Conservation (phyloP, 805 yeast species). For the Tetrapisispora fleetii region DNA sequence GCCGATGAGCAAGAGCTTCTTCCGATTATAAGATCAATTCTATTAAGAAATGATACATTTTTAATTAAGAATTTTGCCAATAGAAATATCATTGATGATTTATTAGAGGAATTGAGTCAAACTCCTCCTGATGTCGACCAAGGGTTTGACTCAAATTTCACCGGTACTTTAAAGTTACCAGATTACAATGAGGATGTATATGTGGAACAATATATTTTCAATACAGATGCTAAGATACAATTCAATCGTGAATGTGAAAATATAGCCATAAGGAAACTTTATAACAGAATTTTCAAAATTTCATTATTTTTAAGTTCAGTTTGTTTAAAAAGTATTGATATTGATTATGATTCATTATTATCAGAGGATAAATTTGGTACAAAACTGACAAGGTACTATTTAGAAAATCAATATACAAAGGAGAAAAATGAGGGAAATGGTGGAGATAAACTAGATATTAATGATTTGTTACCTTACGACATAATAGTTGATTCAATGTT, state of each 20-base stretch:
- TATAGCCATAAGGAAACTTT: slow-evolving; percentile 9
- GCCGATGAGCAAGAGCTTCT: slow-evolving; percentile 18
- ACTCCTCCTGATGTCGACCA: slow-evolving; percentile 9
- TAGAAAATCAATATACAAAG: background rate
- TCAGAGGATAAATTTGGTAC: slow-evolving; percentile 8
- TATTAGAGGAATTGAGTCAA: slow-evolving; percentile 5
- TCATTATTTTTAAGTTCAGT: slow-evolving; percentile 16
- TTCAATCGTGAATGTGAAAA: slow-evolving; percentile 13
- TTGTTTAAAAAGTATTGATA: slow-evolving; percentile 13
- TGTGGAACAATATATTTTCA: slow-evolving; percentile 23
- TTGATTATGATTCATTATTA: background rate
- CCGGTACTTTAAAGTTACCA: slow-evolving; percentile 12
- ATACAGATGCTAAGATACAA: slow-evolving; percentile 11
- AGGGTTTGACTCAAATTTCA: slow-evolving; percentile 23
- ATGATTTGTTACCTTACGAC: slow-evolving; percentile 8
- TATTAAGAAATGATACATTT: slow-evolving; percentile 19
- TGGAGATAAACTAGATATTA: slow-evolving; percentile 4
- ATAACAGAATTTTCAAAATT: slow-evolving; percentile 15
- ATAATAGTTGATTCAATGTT: slow-evolving; percentile 10
- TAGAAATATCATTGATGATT: slow-evolving; percentile 10
- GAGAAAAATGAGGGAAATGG: background rate
- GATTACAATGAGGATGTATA: slow-evolving; percentile 3
- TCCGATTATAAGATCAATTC: slow-evolving; percentile 15
- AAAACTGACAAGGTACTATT: slow-evolving; percentile 15
- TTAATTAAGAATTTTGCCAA: slow-evolving; percentile 26